Conservation (phyloP, 73 alveolate species). For the Paramecium octaurelia region DNA sequence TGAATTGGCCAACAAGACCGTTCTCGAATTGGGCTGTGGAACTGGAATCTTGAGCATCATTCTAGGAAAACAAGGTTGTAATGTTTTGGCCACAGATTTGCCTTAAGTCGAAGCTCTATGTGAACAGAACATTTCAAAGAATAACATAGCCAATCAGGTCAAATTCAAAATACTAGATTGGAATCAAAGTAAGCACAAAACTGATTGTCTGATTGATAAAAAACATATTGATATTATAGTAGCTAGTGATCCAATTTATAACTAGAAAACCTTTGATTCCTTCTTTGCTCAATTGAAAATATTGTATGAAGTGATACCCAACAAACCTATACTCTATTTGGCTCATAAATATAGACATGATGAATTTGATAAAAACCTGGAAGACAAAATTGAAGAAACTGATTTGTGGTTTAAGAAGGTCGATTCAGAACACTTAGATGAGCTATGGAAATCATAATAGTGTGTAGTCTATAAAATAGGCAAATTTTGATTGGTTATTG, state of each 20-base stretch:
- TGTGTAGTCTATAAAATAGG: not conserved
- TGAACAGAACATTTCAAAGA: not conserved
- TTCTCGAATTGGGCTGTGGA: constrained; percentile 34
- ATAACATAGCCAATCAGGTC: not conserved
- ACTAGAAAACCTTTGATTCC: not conserved
- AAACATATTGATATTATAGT: not conserved
- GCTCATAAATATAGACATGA: constrained; percentile 29
- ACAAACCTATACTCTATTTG: not conserved
- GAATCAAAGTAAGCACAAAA: not conserved
- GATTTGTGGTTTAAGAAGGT: constrained; percentile 31
- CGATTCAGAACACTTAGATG: not conserved
- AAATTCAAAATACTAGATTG: not conserved
- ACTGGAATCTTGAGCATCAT: constrained; percentile 26
- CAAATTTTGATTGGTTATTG: constrained; percentile 21
- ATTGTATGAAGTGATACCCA: not conserved
- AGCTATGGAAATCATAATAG: constrained; percentile 13
- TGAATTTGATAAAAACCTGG: not conserved
- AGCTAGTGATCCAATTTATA: constrained; percentile 22
- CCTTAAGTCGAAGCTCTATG: not conserved
- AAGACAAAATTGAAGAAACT: not conserved
- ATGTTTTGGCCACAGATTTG: not conserved
- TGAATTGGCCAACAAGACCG: not conserved
- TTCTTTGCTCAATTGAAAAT: not conserved
- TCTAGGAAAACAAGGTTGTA: not conserved
- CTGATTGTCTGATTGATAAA: not conserved